Conservation (phyloP, 2,329 filamentous ascomycete genomes). For the Chaetomium strumarium region DNA sequence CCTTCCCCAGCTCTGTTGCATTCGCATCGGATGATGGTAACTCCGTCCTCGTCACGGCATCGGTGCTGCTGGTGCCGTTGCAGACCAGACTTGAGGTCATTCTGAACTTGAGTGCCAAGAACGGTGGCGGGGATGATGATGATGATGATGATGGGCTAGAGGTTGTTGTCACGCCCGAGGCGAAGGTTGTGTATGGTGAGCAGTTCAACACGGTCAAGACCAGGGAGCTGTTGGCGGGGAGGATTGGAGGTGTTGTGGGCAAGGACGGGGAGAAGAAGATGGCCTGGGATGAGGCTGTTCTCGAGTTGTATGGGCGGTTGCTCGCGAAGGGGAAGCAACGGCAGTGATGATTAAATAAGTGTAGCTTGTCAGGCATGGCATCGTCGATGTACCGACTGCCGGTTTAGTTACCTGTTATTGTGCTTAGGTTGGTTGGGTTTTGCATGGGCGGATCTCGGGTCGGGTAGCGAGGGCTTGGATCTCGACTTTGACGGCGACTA, state of each 20-base stretch:
- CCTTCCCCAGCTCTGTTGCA: conserved; percentile 55
- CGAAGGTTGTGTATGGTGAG: conserved; percentile 69
- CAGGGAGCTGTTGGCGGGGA: conserved; percentile 59
- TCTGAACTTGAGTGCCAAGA: conserved; percentile 47
- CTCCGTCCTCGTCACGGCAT: conserved; percentile 41
- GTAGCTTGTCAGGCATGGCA: neutral
- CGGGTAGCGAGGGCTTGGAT: neutral
- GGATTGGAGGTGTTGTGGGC: conserved; percentile 38
- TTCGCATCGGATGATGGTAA: conserved; percentile 40
- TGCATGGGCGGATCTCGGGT: neutral
- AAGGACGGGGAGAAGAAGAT: conserved; percentile 32
- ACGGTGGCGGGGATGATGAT: conserved; percentile 38
- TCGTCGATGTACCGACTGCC: too few species aligned
- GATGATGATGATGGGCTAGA: conserved; percentile 32
- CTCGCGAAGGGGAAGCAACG: conserved; percentile 44
- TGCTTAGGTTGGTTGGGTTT: neutral
- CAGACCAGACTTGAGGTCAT: conserved; percentile 62
- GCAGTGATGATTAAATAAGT: neutral
- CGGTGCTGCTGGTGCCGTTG: conserved; percentile 57
- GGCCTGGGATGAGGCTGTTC: conserved; percentile 50
- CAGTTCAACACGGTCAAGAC: conserved; percentile 71
- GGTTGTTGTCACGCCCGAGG: conserved; percentile 48
- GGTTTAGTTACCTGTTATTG: neutral
- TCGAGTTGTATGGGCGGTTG: conserved; percentile 50
- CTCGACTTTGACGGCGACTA: neutral